Conservation (phyloP, 2,329 filamentous ascomycete species). For the Fusarium ambrosium region DNA sequence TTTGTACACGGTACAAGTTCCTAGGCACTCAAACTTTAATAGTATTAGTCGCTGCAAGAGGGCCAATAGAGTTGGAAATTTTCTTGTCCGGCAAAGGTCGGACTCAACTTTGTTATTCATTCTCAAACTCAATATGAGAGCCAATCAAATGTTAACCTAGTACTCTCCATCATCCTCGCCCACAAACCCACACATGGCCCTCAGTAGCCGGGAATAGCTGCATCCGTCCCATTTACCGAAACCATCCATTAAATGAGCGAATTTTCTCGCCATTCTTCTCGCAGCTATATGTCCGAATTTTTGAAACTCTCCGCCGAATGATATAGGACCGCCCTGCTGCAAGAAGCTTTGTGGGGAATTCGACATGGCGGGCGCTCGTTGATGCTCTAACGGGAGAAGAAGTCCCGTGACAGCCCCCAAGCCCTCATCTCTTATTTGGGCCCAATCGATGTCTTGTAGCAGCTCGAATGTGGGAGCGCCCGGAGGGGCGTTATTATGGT, state of each 20-base stretch:
- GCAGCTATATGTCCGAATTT: neutral
- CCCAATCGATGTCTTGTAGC: slow-evolving; percentile 9
- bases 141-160: neutral
- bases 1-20: slow-evolving; percentile 10
- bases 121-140: neutral
- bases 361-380: neutral
- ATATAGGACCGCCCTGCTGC: neutral
- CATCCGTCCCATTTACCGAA: slow-evolving; percentile 18
- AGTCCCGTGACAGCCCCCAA: neutral
- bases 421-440: neutral
- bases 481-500: neutral
- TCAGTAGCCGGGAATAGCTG: slow-evolving; percentile 19
- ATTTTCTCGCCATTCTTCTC: slow-evolving; percentile 20
- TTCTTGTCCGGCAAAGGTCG: neutral
- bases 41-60: neutral
- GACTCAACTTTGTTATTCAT: neutral
- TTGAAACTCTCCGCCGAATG: slow-evolving; percentile 11
- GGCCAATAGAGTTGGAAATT: neutral
- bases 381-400: neutral
- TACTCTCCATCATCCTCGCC: neutral
- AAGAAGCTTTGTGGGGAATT: neutral
- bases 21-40: neutral
- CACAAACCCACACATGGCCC: slow-evolving; percentile 10
- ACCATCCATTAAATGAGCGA: slow-evolving; percentile 25
- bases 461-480: slow-evolving; percentile 7